Evolutionary conservation across 257 asterid species (phyloP), one percentile per base, ranked within the genome.

Genomic region (Scutellaria minor): DNA sequence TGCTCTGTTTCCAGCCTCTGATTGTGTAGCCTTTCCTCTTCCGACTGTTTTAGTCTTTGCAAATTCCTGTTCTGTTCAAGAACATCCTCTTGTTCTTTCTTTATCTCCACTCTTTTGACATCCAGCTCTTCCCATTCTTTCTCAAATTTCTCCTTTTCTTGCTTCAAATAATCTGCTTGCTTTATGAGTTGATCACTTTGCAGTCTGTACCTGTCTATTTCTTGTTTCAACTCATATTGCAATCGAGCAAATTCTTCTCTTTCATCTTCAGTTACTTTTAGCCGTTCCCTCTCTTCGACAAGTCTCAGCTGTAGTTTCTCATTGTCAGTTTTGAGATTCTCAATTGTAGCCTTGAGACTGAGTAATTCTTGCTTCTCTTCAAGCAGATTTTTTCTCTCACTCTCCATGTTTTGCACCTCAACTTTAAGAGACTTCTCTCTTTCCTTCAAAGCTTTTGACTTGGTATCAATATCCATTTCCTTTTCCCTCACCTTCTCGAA

Each of bases 121-220:
- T 95, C 99, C 50, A 95, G 87, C 79, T 83, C 94, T 83, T 92
- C 98, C 99, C 99, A 95, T 73, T 95, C 98, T 75, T 83, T 88
- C 83, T 95, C 98, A 75, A 95, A 95, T 71, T 80, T 92, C 83
- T 83, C 92, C 83, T 86, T 95, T 77, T 87, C 99, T 66, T 73
- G 88, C 87, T 89, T 95, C 79, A 95, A 81, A 70, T 85, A 87
- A 71, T 92, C 98, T 15, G 85, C 86, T 80, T 90, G 96, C 83
- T 89, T 83, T 77, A 75, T 57, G 13, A 95, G 89, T 71, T 77
- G 78, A 77, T 92, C 98, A 5, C 72, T 86, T 79, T 86, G 96
- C 73, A 72, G 77, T 76, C 97, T 83, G 75, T 77, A 90, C 66
- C 87, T 90, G 22, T 85, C 96, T 72, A 89, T 92, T 86, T 95